Conservation (phyloP, 2,329 filamentous ascomycete species). For the Aspergillus niger region DNA sequence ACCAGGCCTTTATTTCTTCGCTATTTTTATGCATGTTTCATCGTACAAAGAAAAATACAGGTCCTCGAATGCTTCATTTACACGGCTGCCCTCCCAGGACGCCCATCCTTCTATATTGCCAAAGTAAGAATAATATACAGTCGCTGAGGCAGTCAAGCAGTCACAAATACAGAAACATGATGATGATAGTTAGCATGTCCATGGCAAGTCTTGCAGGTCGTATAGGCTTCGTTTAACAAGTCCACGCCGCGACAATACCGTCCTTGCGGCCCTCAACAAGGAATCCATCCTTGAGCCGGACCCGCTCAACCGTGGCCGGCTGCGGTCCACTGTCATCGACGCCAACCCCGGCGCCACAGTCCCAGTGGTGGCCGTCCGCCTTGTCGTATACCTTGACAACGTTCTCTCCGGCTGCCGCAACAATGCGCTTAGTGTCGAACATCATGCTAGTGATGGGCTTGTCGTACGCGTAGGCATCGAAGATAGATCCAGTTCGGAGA, state of each 20-base stretch:
- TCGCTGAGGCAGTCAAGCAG: slow-evolving; percentile 14
- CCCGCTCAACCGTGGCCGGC: slow-evolving; percentile 74
- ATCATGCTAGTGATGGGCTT: slow-evolving; percentile 92
- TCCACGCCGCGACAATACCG: slow-evolving; percentile 89
- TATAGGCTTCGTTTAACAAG: slow-evolving; percentile 54
- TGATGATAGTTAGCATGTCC: slow-evolving; percentile 11
- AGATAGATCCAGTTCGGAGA: slow-evolving; percentile 90
- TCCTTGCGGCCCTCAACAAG: slow-evolving; percentile 86
- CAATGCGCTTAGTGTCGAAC: slow-evolving; percentile 90
- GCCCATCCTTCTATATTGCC: slow-evolving; percentile 1
- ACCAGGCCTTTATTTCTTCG: not conserved
- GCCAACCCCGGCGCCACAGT: slow-evolving; percentile 81
- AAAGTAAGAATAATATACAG: slow-evolving; percentile 21
- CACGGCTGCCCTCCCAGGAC: slow-evolving; percentile 1
- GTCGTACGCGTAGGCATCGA: slow-evolving; percentile 95
- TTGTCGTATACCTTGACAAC: slow-evolving; percentile 99
- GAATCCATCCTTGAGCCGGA: slow-evolving; percentile 91
- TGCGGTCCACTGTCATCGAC: slow-evolving; percentile 65
- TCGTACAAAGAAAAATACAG: not conserved
- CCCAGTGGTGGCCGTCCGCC: slow-evolving; percentile 92
- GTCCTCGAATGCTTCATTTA: not conserved
- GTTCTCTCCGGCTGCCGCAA: slow-evolving; percentile 84
- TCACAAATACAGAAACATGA: slow-evolving; percentile 9
- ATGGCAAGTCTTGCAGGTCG: slow-evolving; percentile 1
- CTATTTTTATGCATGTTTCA: not conserved